Evolutionary conservation across 169 alveolate species (phyloP).

Genomic region (Plasmodium cynomolgi): DNA sequence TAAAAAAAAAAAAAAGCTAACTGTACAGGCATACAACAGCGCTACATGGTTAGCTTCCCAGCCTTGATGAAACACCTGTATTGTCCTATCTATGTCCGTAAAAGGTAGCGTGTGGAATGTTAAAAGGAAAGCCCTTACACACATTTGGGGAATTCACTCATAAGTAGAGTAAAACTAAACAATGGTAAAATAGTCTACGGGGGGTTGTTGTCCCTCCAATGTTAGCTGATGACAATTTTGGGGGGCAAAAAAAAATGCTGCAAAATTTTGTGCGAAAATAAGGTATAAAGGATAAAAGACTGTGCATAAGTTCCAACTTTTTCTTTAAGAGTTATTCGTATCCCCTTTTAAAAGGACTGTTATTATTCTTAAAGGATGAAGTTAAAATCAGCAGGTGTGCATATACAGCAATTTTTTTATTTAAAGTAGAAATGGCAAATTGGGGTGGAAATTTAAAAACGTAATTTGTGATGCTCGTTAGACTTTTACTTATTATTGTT

Average conservation of each 20-base stretch:
- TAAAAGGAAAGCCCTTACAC: neutral
- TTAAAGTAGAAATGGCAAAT: slow-evolving; percentile 7
- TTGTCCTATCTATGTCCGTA: neutral
- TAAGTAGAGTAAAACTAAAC: slow-evolving; percentile 15
- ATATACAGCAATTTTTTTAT: slow-evolving; percentile 8
- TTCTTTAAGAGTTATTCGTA: slow-evolving; percentile 11
- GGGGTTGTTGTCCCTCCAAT: neutral
- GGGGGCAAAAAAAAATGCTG: neutral
- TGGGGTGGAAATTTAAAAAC: slow-evolving; percentile 6
- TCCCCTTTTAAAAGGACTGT: slow-evolving; percentile 9
- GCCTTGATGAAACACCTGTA: neutral
- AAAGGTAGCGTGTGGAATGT: neutral
- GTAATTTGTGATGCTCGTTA: slow-evolving; percentile 3
- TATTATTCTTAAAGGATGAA: slow-evolving; percentile 1
- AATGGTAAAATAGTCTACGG: neutral
- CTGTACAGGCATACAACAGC: neutral
- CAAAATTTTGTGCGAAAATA: neutral
- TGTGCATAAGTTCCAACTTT: neutral
- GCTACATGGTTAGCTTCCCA: slow-evolving; percentile 21
- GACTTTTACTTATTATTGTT: neutral
- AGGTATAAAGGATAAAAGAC: neutral
- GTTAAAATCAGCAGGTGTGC: slow-evolving; percentile 15
- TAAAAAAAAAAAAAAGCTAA: slow-evolving; percentile 2
- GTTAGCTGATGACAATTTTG: neutral
- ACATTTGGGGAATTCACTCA: neutral